Base-by-base conservation (phyloP, 83 land plant genomes). In the Diphasiastrum complanatum region DNA sequence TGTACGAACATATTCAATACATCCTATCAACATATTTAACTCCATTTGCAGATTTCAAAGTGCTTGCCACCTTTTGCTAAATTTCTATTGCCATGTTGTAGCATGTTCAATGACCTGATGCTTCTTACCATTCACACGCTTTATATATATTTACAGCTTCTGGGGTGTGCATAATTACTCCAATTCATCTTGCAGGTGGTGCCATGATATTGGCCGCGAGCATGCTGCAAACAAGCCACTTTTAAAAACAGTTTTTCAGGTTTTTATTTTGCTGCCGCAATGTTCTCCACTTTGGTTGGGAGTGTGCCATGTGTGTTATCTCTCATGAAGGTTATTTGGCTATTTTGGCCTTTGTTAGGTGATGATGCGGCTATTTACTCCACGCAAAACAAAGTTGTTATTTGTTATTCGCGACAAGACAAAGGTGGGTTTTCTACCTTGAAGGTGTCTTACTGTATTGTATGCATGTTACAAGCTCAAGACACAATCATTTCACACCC, bases 331-430 rank as follows among this genome's bases (percentile, higher is more conserved):
- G 56, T 47, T 5, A 4, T 12, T n/a, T n/a, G n/a, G 28, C 19
- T 27, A 11, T 31, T 34, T 46, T 2, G 24, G 37, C 33, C 35
- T 26, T 1, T 10, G 12, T 34, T 50, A 89, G 91, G 97, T 82
- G 51, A 87, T 91, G 97, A 84, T 82, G 87, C 78, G 87, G 14
- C 71, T 87, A 6, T 91, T 91, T 58, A 87, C 85, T 34, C 95
- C 95, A 0, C 81, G 97, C 0, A 91, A 78, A 63, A 87, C 97
- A 35, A 91, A 93, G 2, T 68, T 91, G n/a, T 62, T 91, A 4
- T 91, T 91, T 79, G 97, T 91, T 14, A 84, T 91, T 28, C 84
- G 97, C 49, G 97, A 91, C 57, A 87, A 87, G 74, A 91, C 97
- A 0, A 87, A 74, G 86, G 92, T 86, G 32, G 8, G 31, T 18